Conservation (phyloP, 805 yeast species). For the Kuraishia cidri region DNA sequence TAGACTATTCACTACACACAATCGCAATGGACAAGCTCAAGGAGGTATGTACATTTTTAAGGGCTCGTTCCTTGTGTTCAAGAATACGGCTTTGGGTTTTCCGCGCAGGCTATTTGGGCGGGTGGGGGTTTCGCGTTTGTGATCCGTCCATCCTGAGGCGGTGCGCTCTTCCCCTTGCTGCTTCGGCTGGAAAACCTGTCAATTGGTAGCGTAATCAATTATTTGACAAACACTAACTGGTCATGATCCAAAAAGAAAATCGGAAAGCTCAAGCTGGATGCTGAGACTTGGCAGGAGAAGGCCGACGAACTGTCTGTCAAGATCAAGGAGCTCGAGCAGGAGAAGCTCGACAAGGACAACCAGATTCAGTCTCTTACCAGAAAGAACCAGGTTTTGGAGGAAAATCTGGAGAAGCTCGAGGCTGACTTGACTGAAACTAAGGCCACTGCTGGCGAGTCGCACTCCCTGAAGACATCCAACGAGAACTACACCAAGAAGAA, state of each 20-base stretch:
- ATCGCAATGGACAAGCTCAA: conserved; percentile 35
- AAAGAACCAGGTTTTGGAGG: conserved; percentile 85
- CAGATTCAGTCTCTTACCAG: conserved; percentile 88
- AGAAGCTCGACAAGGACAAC: conserved; percentile 85
- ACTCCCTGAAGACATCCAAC: conserved; percentile 79
- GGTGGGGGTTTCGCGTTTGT: no score
- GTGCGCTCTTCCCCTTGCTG: no score
- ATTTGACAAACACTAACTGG: not conserved
- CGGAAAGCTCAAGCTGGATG: conserved; percentile 83
- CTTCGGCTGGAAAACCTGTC: no score
- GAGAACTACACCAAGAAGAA: conserved; percentile 88
- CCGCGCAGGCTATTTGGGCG: no score
- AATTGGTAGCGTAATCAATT: no score
- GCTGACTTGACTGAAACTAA: conserved; percentile 65
- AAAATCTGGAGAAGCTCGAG: conserved; percentile 73
- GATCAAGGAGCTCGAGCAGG: conserved; percentile 89
- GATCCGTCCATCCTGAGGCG: no score
- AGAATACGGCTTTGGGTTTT: no score
- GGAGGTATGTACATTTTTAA: conserved; percentile 27
- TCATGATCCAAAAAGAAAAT: conserved; percentile 72
- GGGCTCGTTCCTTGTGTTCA: no score
- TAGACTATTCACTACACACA: not conserved
- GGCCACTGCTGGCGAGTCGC: conserved; percentile 85
- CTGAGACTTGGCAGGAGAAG: conserved; percentile 96
- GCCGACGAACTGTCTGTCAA: conserved; percentile 77